Base-by-base conservation (phyloP, 1,284 basidiomycete genomes). In the Boletus semigastroideus region DNA sequence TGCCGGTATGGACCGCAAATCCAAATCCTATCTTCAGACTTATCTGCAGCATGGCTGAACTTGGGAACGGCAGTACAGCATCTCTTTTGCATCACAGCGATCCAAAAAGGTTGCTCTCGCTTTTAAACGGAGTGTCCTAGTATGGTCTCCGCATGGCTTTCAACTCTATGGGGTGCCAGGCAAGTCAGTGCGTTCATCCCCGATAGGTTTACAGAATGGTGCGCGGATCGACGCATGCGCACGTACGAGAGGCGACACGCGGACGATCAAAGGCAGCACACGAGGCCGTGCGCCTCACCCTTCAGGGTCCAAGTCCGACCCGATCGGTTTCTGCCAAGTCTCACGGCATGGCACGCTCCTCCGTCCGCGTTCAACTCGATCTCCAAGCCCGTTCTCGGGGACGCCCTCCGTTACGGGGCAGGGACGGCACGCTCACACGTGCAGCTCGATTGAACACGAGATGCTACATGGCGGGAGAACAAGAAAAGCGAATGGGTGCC, bases 151-250 rank as follows among this genome's bases (percentile, higher is more conserved):
- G 14, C 16, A 7, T 16, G 31, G 16, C 31, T 33, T 14, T 5
- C 4, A 25, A 25, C 25, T 25, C 14, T 16, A 12, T 14, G 31
- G 12, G 34, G 34, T 28, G 22, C 41, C 33, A n/a, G 8, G 27
- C 37, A 19, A 20, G 37, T 16, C 5, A 33, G 49, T n/a, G 19
- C 25, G 38, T 27, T n/a, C 50, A 31, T 51, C 28, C 14, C 47
- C 51, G 28, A 51, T 33, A 33, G 0, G 14, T 33, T 16, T 16
- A 33, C 31, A 14, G 13, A 6, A 22, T 12, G 19, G 11, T 17
- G 48, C 17, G 42, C 36, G 12, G 51, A 52, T 52, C 48, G 41
- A 52, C 51, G 17, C 36, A 37, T 7, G 20, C 51, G 17, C 36
- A 37, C 10, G 20, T 19, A 16, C 20, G 28, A 34, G 16, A 10